Percentiles rank a stretch among this genome's conserved stretches.
These are phyloP conservation scores for Beauveria australis DNA, from an alignment of 2,329 filamentous ascomycete species.

Conservation along the genomic window DNA sequence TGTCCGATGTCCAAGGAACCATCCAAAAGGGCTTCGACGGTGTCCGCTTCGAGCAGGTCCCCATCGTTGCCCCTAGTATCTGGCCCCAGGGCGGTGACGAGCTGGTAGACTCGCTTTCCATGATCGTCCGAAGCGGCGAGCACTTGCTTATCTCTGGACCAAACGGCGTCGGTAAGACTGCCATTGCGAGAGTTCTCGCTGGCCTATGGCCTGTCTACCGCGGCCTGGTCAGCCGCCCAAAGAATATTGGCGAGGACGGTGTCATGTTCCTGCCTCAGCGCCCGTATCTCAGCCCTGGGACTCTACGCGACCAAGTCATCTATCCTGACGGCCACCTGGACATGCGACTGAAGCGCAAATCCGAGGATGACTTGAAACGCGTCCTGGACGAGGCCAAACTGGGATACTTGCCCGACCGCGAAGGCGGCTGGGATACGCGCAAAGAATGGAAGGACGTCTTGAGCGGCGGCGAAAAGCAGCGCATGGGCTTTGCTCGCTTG, in stretches of 20 bases:
- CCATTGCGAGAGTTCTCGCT: slow-evolving; percentile 78
- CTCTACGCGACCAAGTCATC: slow-evolving; percentile 91
- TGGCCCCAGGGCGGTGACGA: slow-evolving; percentile 90
- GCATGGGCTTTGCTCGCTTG: slow-evolving; percentile 82
- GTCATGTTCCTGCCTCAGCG: slow-evolving; percentile 98
- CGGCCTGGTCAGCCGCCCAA: slow-evolving; percentile 81
- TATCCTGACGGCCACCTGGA: slow-evolving; percentile 93
- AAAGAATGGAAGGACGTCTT: slow-evolving; percentile 99
- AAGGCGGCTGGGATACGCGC: slow-evolving; percentile 92
- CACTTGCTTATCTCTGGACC: slow-evolving; percentile 92
- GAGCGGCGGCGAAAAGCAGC: slow-evolving; percentile 95
- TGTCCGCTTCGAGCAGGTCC: slow-evolving; percentile 85
- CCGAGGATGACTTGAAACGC: slow-evolving; percentile 67
- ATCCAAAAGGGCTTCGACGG: slow-evolving; percentile 93
- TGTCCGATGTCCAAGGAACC: slow-evolving; percentile 88
- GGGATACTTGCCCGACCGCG: slow-evolving; percentile 81
- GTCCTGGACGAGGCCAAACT: slow-evolving; percentile 78
- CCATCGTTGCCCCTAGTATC: slow-evolving; percentile 78
- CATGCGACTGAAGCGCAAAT: slow-evolving; percentile 74
- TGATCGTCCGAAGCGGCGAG: slow-evolving; percentile 84
- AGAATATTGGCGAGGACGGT: slow-evolving; percentile 71
- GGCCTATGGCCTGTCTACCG: slow-evolving; percentile 96
- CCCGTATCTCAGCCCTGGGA: slow-evolving; percentile 86
- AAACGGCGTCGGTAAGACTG: slow-evolving; percentile 89
- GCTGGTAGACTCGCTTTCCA: slow-evolving; percentile 76